Evolutionary conservation across 2,329 filamentous ascomycete genomes (phyloP).

Genomic region (Cordyceps sp.): DNA sequence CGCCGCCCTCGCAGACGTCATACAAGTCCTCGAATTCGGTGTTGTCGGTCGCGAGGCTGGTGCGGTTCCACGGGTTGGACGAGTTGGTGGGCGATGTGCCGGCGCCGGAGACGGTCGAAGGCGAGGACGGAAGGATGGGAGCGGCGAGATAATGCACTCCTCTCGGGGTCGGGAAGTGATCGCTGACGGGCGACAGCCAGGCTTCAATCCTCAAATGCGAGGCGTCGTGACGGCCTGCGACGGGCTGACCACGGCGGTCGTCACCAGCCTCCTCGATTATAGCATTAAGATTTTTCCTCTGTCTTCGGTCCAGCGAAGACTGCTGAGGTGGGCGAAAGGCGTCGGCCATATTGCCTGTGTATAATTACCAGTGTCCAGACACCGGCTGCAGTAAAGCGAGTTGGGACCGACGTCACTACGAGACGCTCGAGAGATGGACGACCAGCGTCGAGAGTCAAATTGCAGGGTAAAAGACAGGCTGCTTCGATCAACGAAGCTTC

Average conservation of each 20-base stretch:
- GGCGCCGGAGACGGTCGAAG: conserved; percentile 31
- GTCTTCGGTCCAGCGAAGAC: conserved; percentile 39
- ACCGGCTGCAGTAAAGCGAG: too few relatives aligned
- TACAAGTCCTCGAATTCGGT: conserved; percentile 80
- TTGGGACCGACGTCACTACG: too few relatives aligned
- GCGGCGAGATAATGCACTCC: conserved; percentile 48
- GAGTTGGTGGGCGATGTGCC: conserved; percentile 36
- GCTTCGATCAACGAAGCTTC: conserved; percentile 27
- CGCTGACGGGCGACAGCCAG: conserved; percentile 42
- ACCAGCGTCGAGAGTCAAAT: conserved; percentile 15
- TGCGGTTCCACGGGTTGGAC: conserved; percentile 45
- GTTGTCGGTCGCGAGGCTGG: conserved; percentile 44
- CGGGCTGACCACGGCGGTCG: conserved; percentile 11
- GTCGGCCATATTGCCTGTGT: conserved; percentile 29
- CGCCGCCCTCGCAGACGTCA: conserved; percentile 68
- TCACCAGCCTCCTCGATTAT: conserved; percentile 44
- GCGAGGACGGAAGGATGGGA: conserved; percentile 44
- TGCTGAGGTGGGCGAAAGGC: conserved; percentile 13
- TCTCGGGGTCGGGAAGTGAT: conserved; percentile 57
- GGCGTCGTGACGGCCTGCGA: too few relatives aligned
- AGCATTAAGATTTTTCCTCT: conserved; percentile 40
- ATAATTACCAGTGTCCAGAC: too few relatives aligned
- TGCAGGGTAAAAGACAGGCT: conserved; percentile 20
- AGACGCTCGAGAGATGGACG: too few relatives aligned
- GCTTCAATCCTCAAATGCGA: conserved; percentile 35